Percentiles rank a stretch among this genome's conserved stretches.
Evolutionary conservation across 1,139 yeast genomes (phyloP).

Genomic region (Magnusiomyces tetraspermus): DNA sequence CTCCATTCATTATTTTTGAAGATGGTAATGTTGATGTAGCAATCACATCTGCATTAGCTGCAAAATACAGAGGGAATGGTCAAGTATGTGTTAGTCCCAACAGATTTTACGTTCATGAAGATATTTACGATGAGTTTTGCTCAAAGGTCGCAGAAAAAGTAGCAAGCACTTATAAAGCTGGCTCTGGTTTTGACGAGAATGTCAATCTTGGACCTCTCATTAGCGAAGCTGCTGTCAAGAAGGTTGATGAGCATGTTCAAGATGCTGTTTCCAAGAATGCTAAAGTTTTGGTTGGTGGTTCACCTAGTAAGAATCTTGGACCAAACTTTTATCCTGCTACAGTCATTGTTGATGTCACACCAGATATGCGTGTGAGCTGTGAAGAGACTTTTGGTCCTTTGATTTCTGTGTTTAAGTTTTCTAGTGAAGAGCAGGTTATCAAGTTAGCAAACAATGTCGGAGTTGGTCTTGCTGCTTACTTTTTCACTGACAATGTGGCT

Average conservation of each 20-base stretch:
- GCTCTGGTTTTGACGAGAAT: conserved; percentile 59
- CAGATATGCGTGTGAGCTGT: conserved; percentile 49
- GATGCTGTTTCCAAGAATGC: conserved; percentile 77
- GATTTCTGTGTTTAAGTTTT: conserved; percentile 59
- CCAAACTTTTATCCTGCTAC: conserved; percentile 70
- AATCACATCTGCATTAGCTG: conserved; percentile 57
- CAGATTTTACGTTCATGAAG: conserved; percentile 57
- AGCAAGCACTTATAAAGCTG: conserved; percentile 44
- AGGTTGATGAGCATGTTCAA: conserved; percentile 60
- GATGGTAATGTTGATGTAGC: conserved; percentile 76
- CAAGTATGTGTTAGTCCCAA: conserved; percentile 83
- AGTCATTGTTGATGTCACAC: conserved; percentile 55
- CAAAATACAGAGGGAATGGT: conserved; percentile 66
- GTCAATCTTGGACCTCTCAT: conserved; percentile 80
- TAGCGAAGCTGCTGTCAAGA: conserved; percentile 52
- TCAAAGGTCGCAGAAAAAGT: conserved; percentile 45
- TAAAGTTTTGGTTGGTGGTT: conserved; percentile 54
- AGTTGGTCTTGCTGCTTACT: conserved; percentile 73
- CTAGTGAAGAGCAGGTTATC: conserved; percentile 59
- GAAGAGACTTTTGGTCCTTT: conserved; percentile 92
- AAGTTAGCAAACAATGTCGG: conserved; percentile 57
- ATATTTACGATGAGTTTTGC: conserved; percentile 52
- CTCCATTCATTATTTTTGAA: conserved; percentile 80
- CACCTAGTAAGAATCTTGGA: conserved; percentile 56
- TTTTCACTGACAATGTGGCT: conserved; percentile 56